A percentile compares a stretch with the other conserved stretches of the same genome.
These are phyloP conservation scores for Cladosporium sp. DNA, from an alignment of 2,329 filamentous ascomycete species.

Conservation along the genomic window DNA sequence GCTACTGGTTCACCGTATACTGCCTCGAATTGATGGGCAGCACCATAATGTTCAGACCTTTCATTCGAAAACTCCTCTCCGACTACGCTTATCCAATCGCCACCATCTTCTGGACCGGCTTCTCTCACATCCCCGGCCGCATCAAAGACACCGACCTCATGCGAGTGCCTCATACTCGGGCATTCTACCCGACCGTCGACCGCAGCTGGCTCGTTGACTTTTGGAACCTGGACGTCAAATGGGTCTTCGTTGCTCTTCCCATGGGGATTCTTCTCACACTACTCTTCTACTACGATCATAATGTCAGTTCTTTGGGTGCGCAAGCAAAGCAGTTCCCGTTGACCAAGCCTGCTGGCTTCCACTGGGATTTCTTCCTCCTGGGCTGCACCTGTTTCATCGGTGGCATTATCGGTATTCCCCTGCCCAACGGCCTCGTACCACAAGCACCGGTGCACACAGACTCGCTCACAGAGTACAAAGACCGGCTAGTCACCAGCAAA, in stretches of 20 bases:
- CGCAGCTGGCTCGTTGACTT: constrained; percentile 49
- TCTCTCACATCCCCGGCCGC: constrained; percentile 47
- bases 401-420: constrained; percentile 52
- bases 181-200: constrained; percentile 45
- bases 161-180: constrained; percentile 39
- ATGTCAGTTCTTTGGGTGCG: constrained; percentile 52
- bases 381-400: constrained; percentile 52
- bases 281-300: constrained; percentile 55
- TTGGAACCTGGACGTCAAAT: constrained; percentile 48
- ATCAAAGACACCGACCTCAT: constrained; percentile 39
- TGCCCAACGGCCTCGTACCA: constrained; percentile 56
- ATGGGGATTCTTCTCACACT: constrained; percentile 51
- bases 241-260: constrained; percentile 50
- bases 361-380: constrained; percentile 57
- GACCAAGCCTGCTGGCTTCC: constrained; percentile 55
- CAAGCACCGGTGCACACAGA: constrained; percentile 58
- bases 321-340: constrained; percentile 54
- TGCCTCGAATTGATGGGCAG: constrained; percentile 46
- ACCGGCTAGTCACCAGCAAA: constrained; percentile 38
- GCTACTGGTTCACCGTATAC: constrained; percentile 50
- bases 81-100: constrained; percentile 52
- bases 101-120: constrained; percentile 52
- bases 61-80: constrained; percentile 43
- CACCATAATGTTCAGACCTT: constrained; percentile 42
- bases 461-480: constrained; percentile 40